Base-by-base conservation (phyloP, 345 rosid genomes). In the Leavenworthia alabamica region DNA sequence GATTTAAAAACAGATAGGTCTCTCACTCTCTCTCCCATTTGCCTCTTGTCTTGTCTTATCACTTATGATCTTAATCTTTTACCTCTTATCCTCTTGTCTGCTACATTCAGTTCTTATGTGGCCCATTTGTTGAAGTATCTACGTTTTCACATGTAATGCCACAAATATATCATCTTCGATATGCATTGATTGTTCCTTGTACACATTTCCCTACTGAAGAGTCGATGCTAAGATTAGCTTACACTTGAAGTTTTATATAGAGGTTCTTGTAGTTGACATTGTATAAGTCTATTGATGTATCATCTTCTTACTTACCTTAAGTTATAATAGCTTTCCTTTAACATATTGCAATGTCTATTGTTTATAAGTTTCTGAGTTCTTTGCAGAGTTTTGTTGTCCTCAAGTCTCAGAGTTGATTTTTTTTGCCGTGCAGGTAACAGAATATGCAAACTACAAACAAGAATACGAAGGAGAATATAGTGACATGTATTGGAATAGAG, bases 401-500 rank as follows among this genome's bases (percentile, higher is more conserved):
- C 13, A 46, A 50, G 35, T 12, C 6, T 23, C 22, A 8, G 24
- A 15, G 7, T 2, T n/a, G n/a, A n/a, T 32, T 13, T 35, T 8
- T 43, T 9, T 28, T 41, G 5, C 6, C 52, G 46, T 59, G 75
- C 81, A 89, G 98, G 70, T 76, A 15, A 68, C 75, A 11, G 80
- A 81, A 19, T 82, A 82, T 70, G 61, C 73, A 55, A 76, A 58
- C 54, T 79, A 74, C 78, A 84, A 84, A 69, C 72, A 53, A 12
- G 83, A 78, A 24, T 69, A 66, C 13, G 84, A 84, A 13, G 96
- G 85, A 78, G 90, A 83, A 45, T 79, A 84, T 36, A 57, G 68
- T 27, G 79, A 73, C 73, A 67, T 83, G 82, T 82, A 84, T 79
- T 73, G 89, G 95, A 73, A 80, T 73, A 73, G 86, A 66, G 88